A percentile compares a stretch with the other conserved stretches of the same genome.
Evolutionary conservation across 1,284 basidiomycete species (phyloP).

Genomic region (Ceratobasidium sp.): DNA sequence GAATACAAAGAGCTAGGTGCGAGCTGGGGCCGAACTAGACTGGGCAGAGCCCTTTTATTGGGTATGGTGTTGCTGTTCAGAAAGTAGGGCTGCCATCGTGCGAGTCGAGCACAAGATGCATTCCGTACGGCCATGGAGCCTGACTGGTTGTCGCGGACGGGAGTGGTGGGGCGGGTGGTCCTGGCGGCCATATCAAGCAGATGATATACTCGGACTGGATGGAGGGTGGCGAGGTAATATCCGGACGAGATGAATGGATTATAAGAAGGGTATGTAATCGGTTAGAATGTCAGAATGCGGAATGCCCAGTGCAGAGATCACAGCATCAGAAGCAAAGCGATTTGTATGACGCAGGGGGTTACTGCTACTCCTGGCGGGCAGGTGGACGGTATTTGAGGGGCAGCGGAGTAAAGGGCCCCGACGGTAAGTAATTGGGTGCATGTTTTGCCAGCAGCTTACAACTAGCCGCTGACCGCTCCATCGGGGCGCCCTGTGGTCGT

Average conservation of each 20-base stretch:
- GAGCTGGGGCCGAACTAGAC: conserved; percentile 13
- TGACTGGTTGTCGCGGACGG: conserved; percentile 3
- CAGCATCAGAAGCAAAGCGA: conserved; percentile 26
- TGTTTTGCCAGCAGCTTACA: conserved; percentile 19
- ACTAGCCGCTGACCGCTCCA: conserved; percentile 18
- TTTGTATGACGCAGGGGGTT: conserved; percentile 31
- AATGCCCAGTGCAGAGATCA: not conserved
- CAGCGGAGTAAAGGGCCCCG: conserved; percentile 7
- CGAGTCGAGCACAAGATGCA: not conserved
- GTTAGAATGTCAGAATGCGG: not conserved
- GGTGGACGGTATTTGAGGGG: conserved; percentile 22
- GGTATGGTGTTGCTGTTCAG: conserved; percentile 17
- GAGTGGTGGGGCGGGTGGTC: not conserved
- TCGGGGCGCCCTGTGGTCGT: conserved; percentile 21
- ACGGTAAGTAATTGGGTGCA: not conserved
- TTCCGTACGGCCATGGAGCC: conserved; percentile 14
- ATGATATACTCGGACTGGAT: not conserved
- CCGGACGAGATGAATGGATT: not conserved
- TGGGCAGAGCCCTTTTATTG: conserved; percentile 32
- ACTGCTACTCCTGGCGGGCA: not conserved
- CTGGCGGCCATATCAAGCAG: conserved; percentile 6
- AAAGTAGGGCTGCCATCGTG: conserved; percentile 32
- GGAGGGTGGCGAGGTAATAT: not conserved
- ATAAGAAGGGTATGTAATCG: not conserved
- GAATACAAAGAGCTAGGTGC: not conserved